Evolutionary conservation across 2,329 filamentous ascomycete species (phyloP), one percentile per base, ranked within the genome.

Genomic region (Diaporthe aspalathi): DNA sequence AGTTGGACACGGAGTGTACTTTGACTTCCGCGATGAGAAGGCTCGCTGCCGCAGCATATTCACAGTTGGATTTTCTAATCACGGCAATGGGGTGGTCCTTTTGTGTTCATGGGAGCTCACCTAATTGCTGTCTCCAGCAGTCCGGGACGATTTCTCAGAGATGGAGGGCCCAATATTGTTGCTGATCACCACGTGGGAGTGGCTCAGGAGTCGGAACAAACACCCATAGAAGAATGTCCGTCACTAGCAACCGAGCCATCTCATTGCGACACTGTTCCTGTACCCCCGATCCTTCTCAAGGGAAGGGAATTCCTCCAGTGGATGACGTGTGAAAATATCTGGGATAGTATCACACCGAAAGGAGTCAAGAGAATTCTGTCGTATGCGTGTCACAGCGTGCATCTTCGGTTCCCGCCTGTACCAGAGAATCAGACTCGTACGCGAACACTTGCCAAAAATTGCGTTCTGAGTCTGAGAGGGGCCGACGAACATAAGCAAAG

Each of bases 81-180:
- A 16, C 45, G 29, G 35, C 16, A 17, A 14, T 20, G 3, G 11
- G 7, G 17, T 17, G 14, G 35, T 40, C 38, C 70, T 65, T 68
- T 69, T 69, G 65, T 69, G 17, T 8, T n/a, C 11, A 29, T 35
- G 45, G 27, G 1, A 20, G 8, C 17, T 17, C 11, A 40, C 20
- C 38, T n/a, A 53, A 60, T 54, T 56, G 11, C 47, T 63, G 38
- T 12, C 22, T 27, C n/a, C 22, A 22, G 45, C 11, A 20, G 20
- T 5, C 24, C 17, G 17, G 22, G 38, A 43, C 52, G 50, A 65
- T 57, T 45, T 50, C 22, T 68, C n/a, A 65, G 56, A 53, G 35
- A n/a, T 16, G n/a, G 3, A 5, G 2, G 5, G 35, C 29, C 27
- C 70, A 20, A 29, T 69, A 47, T 70, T 72, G 50, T 32, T 35